phyloP scores from a whole-genome alignment of 2,329 filamentous ascomycete genomes.

The Colletotrichum sojae region DNA sequence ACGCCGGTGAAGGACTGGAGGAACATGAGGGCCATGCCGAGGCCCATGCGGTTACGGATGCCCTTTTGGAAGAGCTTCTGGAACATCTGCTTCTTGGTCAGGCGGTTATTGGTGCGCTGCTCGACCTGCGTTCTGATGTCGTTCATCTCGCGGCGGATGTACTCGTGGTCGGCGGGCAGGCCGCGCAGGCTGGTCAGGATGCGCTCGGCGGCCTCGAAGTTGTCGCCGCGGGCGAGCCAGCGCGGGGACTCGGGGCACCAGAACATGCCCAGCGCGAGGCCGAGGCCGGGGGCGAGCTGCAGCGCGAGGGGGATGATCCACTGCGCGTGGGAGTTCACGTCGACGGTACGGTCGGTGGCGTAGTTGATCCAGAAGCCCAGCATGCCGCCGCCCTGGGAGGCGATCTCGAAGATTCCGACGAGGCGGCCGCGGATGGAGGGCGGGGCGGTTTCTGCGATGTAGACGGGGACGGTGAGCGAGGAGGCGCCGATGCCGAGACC shows the following conservation, averaged over 20 bases:
- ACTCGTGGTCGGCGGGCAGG: slow-evolving; percentile 37
- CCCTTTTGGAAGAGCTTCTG: slow-evolving; percentile 54
- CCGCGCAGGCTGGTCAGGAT: slow-evolving; percentile 55
- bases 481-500: slow-evolving; percentile 67
- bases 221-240: slow-evolving; percentile 52
- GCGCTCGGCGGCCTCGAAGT: slow-evolving; percentile 55
- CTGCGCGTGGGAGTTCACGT: slow-evolving; percentile 43
- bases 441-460: slow-evolving; percentile 60
- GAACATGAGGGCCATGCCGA: slow-evolving; percentile 68
- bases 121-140: slow-evolving; percentile 72
- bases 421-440: slow-evolving; percentile 66
- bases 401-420: slow-evolving; percentile 67
- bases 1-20: slow-evolving; percentile 58
- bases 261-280: slow-evolving; percentile 51
- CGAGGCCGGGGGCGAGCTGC: slow-evolving; percentile 56
- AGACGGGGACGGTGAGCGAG: slow-evolving; percentile 62
- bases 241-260: slow-evolving; percentile 58
- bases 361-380: slow-evolving; percentile 60
- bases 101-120: slow-evolving; percentile 53
- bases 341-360: slow-evolving; percentile 39
- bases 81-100: slow-evolving; percentile 48
- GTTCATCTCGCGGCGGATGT: slow-evolving; percentile 61
- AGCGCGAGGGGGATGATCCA: slow-evolving; percentile 61
- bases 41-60: slow-evolving; percentile 59
- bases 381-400: slow-evolving; percentile 60